A percentile compares a stretch with the other conserved stretches of the same genome.
phyloP scores from a whole-genome alignment of 345 rosid genomes.

The Eutrema japonicum region DNA sequence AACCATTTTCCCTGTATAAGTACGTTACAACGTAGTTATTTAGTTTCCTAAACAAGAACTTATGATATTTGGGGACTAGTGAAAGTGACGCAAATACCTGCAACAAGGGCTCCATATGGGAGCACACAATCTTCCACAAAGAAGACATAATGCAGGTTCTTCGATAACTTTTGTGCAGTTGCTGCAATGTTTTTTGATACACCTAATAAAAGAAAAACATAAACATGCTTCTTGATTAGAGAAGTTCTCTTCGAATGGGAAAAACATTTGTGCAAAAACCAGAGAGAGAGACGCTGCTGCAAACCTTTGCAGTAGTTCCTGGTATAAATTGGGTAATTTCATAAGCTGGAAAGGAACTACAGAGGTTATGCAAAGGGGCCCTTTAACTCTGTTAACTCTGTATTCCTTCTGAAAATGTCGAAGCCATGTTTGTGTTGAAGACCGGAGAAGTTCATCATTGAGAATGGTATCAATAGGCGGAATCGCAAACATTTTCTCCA shows the following conservation, averaged over 20 bases:
- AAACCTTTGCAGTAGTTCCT: constrained; percentile 86
- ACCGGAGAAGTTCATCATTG: constrained; percentile 55
- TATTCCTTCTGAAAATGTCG: constrained; percentile 60
- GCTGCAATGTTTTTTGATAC: constrained; percentile 68
- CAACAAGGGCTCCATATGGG: constrained; percentile 77
- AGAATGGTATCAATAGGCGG: constrained; percentile 64
- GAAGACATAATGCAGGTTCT: constrained; percentile 84
- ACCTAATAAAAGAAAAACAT: constrained; percentile 52
- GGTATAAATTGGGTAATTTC: constrained; percentile 78
- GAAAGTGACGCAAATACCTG: constrained; percentile 58
- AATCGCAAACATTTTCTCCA: constrained; percentile 80
- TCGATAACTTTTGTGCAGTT: constrained; percentile 57
- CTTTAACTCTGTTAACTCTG: constrained; percentile 42
- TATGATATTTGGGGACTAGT: constrained; percentile 20
- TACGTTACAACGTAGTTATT: neutral
- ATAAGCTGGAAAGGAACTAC: constrained; percentile 82
- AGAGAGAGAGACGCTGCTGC: constrained; percentile 29
- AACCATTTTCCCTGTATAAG: constrained; percentile 63
- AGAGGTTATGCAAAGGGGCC: constrained; percentile 57
- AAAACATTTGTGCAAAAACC: constrained; percentile 9
- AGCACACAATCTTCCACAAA: constrained; percentile 91
- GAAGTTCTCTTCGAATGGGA: constrained; percentile 19
- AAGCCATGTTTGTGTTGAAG: constrained; percentile 64
- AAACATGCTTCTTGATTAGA: constrained; percentile 21
- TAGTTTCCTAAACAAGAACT: constrained; percentile 8